phyloP scores from a whole-genome alignment of 129 eudicot species.

The Pseudognaphalium luteoalbum region DNA sequence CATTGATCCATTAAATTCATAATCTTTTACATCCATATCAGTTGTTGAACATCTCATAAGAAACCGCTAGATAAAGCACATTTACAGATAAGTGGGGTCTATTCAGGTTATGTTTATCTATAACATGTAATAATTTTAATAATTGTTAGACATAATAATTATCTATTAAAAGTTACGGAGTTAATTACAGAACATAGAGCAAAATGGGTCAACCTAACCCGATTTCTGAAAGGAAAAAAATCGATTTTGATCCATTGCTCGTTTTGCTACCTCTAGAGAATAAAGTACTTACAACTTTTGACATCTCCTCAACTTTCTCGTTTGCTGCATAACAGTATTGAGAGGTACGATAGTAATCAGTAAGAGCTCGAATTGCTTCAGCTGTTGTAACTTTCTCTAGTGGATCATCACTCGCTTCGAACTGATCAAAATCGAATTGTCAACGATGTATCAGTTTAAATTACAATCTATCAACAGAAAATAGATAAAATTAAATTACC shows the following conservation, averaged over 20 bases:
- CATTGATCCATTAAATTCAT: conserved; percentile 5
- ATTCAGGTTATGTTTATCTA: background rate
- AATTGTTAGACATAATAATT: background rate
- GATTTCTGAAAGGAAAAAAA: background rate
- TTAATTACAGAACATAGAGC: background rate
- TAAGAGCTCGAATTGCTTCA: conserved; percentile 81
- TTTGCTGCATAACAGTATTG: conserved; percentile 61
- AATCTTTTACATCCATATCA: background rate
- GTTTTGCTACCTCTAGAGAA: background rate
- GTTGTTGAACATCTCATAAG: background rate
- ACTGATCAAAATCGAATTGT: conserved; percentile 37
- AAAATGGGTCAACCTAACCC: background rate
- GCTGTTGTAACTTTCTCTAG: conserved; percentile 79
- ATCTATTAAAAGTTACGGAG: too few species aligned
- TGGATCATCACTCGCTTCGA: conserved; percentile 85
- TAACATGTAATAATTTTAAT: too few species aligned
- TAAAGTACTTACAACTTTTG: conserved; percentile 58
- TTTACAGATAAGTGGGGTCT: background rate
- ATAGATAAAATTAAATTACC: conserved; percentile 42
- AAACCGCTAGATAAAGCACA: too few species aligned
- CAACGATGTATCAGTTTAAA: background rate
- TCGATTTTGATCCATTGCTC: background rate
- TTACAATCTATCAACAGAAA: background rate
- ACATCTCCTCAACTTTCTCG: conserved; percentile 81
- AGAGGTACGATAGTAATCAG: conserved; percentile 67